phyloP scores from a whole-genome alignment of 495 filamentous ascomycete genomes.

The Penicillium canariense region DNA sequence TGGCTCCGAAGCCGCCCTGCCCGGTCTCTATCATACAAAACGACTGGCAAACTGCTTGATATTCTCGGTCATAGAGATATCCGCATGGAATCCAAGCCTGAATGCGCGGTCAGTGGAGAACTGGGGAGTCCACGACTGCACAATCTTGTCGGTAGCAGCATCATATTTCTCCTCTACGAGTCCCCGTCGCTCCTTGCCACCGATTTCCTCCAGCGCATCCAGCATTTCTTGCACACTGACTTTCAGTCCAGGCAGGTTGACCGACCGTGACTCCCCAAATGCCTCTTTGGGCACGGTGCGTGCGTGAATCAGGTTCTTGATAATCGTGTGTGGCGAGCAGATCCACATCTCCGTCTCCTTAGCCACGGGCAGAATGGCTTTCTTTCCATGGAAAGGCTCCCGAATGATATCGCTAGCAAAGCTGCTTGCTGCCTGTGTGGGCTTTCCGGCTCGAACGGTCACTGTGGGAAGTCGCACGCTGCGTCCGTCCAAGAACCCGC shows the following conservation, averaged over 20 bases:
- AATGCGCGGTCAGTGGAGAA: slow-evolving; percentile 60
- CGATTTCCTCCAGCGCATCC: slow-evolving; percentile 66
- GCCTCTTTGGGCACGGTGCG: slow-evolving; percentile 52
- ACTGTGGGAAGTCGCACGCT: slow-evolving; percentile 73
- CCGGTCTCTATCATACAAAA: slow-evolving; percentile 25
- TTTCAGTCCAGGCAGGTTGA: slow-evolving; percentile 73
- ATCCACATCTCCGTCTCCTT: slow-evolving; percentile 60
- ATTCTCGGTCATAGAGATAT: slow-evolving; percentile 57
- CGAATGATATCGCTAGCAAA: slow-evolving; percentile 74
- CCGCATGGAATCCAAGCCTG: slow-evolving; percentile 58
- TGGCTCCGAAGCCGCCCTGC: slow-evolving; percentile 8
- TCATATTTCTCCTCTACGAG: slow-evolving; percentile 66
- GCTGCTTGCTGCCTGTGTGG: slow-evolving; percentile 70
- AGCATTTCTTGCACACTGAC: slow-evolving; percentile 73
- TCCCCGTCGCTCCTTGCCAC: slow-evolving; percentile 63
- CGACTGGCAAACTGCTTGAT: slow-evolving; percentile 50
- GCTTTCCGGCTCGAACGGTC: slow-evolving; percentile 68
- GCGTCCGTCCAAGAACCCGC: slow-evolving; percentile 65
- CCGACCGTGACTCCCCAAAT: slow-evolving; percentile 56
- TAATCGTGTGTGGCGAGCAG: slow-evolving; percentile 63
- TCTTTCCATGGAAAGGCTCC: slow-evolving; percentile 61
- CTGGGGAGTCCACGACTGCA: slow-evolving; percentile 70
- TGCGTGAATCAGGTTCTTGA: slow-evolving; percentile 69
- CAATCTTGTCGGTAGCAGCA: slow-evolving; percentile 62
- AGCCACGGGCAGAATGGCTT: slow-evolving; percentile 61